Percentiles rank a stretch among this genome's conserved stretches.
Evolutionary conservation across 345 rosid species (phyloP).

Genomic region (Hibiscus syriacus): DNA sequence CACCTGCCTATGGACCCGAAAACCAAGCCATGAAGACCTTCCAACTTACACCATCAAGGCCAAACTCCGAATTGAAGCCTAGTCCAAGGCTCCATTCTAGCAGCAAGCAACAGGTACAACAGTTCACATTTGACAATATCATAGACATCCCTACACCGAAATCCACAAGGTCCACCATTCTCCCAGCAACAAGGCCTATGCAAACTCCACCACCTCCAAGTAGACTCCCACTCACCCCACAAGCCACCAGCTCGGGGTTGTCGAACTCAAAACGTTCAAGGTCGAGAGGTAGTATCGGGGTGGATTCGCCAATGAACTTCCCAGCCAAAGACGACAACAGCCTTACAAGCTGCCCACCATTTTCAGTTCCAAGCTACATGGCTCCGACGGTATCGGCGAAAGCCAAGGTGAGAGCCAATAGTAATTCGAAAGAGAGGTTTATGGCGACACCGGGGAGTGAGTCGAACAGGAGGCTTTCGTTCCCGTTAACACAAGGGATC

Average conservation of each 20-base stretch:
- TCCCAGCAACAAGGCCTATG: slow-evolving; percentile 33
- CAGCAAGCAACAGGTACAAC: slow-evolving; percentile 26
- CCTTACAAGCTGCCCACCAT: slow-evolving; percentile 86
- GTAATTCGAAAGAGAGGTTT: slow-evolving; percentile 69
- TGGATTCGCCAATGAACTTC: slow-evolving; percentile 46
- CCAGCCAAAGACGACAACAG: slow-evolving; percentile 84
- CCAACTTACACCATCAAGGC: slow-evolving; percentile 46
- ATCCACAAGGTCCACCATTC: slow-evolving; percentile 55
- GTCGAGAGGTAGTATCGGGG: slow-evolving; percentile 44
- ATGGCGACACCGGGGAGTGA: slow-evolving; percentile 61
- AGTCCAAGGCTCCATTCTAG: slow-evolving; percentile 49
- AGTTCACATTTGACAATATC: slow-evolving; percentile 34
- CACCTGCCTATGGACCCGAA: slow-evolving; percentile 33
- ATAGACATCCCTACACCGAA: slow-evolving; percentile 64
- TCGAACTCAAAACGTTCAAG: slow-evolving; percentile 57
- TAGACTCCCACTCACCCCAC: slow-evolving; percentile 23
- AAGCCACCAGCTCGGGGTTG: slow-evolving; percentile 33
- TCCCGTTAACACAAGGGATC: slow-evolving; percentile 59
- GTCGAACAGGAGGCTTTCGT: slow-evolving; percentile 57
- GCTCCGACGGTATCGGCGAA: slow-evolving; percentile 70
- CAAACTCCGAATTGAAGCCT: slow-evolving; percentile 40
- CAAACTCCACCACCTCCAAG: slow-evolving; percentile 45
- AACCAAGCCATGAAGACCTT: slow-evolving; percentile 33
- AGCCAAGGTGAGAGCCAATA: slow-evolving; percentile 67
- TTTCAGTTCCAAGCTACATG: slow-evolving; percentile 88